Conservation (phyloP, 352 stramenopile genomes). For the Globisporangium canariense region DNA sequence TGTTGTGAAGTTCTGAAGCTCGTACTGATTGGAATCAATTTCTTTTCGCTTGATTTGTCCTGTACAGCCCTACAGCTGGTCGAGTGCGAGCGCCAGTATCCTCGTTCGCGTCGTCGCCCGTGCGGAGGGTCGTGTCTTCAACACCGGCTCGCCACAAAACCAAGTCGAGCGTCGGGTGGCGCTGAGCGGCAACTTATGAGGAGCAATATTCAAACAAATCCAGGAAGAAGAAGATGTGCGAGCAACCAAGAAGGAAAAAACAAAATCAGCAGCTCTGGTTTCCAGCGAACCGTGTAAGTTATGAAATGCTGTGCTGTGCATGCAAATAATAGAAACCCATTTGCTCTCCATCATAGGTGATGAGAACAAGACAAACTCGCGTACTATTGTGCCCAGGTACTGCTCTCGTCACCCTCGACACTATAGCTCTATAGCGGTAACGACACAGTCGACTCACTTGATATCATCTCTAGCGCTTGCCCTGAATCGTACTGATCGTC, state of each 20-base stretch:
- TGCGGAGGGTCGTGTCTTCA: slow-evolving; percentile 26
- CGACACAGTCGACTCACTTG: not conserved
- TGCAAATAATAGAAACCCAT: slow-evolving; percentile 3
- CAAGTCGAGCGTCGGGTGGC: slow-evolving; percentile 66
- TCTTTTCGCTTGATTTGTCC: slow-evolving; percentile 11
- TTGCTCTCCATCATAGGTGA: not conserved
- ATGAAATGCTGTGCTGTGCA: slow-evolving; percentile 6
- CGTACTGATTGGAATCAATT: not conserved
- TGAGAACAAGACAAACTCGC: not conserved
- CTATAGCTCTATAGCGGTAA: not conserved
- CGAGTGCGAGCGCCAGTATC: slow-evolving; percentile 37
- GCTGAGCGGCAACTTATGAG: slow-evolving; percentile 19
- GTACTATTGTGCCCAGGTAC: not conserved
- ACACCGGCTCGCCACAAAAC: slow-evolving; percentile 38
- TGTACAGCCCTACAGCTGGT: slow-evolving; percentile 26
- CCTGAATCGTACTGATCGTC: not conserved
- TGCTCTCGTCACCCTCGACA: not conserved
- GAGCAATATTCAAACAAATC: not conserved
- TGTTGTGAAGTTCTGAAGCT: not conserved
- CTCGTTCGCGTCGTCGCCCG: slow-evolving; percentile 24
- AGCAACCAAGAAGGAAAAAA: not conserved
- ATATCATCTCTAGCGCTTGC: not conserved
- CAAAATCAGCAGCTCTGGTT: not conserved
- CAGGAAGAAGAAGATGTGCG: not conserved
- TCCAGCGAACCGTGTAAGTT: slow-evolving; percentile 3